Base-by-base conservation (phyloP, 2,329 filamentous ascomycete genomes). In the Ascochyta rabiei region DNA sequence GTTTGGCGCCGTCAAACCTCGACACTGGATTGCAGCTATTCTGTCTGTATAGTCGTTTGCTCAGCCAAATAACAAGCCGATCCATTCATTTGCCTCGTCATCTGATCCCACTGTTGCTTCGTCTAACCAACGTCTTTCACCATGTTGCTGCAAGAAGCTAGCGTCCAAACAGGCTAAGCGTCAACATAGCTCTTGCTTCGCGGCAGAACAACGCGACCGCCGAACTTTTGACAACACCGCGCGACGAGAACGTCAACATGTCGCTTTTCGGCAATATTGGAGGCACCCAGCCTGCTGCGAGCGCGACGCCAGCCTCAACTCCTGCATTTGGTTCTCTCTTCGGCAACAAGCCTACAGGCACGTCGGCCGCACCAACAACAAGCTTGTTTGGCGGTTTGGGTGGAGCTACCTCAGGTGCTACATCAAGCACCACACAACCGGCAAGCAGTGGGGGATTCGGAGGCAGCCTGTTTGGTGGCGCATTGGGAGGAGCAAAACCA, bases 401-500 rank as follows among this genome's bases (percentile, higher is more conserved):
- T 16, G 66, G 62, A 59, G 63, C 64, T 19, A 54, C 63, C 37
- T 61, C 66, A 38, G 64, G 57, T 50, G 64, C 68, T 51, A 50
- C 65, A 30, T 44, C 66, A 38, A 59, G 63, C 52, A 62, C 64
- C 31, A 57, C 69, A 49, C 70, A 69, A 43, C 60, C 68, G 56
- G 53, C 69, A 57, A 60, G 64, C 56, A 55, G 63, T 24, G 68
- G 69, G 28, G 64, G 61, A 12, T 48, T 72, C 24, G 68, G 69
- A 2, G 64, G 67, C 67, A 75, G 59, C 64, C 77, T 60, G 45
- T 72, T 70, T 57, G 61, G 67, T 28, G 70, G 62, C 40, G 53
- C 58, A 65, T 54, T 69, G 46, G 64, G 66, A 23, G 70, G 57
- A 62, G 74, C 50, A 75, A 80, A 67, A 47, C 56, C 78, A 72